These are phyloP conservation scores for Brettanomyces bruxellensis DNA, from an alignment of 805 yeast species.

Conservation along the genomic window DNA sequence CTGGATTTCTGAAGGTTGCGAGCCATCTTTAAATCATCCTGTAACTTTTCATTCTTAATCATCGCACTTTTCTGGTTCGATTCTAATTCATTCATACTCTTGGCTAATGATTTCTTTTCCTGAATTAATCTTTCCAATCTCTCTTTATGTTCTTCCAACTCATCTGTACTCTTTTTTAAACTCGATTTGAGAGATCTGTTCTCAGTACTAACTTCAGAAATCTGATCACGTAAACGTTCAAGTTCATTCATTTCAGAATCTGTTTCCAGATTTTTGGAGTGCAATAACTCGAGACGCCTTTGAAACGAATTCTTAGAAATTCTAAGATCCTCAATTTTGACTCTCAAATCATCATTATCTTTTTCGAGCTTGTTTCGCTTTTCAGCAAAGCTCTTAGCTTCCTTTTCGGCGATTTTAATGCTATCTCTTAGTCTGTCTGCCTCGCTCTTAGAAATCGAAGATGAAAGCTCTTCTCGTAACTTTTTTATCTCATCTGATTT, in stretches of 20 bases:
- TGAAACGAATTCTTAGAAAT: background rate
- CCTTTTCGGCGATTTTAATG: background rate
- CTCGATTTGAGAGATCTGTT: background rate
- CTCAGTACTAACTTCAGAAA: background rate
- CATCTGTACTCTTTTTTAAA: background rate
- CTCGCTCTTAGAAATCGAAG: background rate
- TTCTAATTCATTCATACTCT: constrained; percentile 12
- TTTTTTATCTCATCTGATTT: background rate
- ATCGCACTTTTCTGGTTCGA: constrained; percentile 12
- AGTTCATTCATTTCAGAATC: background rate
- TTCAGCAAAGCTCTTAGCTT: background rate
- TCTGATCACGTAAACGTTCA: background rate
- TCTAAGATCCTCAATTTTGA: background rate
- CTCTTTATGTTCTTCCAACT: background rate
- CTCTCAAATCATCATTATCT: background rate
- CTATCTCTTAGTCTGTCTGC: background rate
- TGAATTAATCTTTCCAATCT: background rate
- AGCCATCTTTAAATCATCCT: background rate
- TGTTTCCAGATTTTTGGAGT: background rate
- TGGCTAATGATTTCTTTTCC: background rate
- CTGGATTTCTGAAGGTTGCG: background rate
- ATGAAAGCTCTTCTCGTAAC: background rate
- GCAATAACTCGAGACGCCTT: background rate
- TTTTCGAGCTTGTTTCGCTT: background rate
- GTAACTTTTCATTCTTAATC: constrained; percentile 9